Conservation (phyloP, 106 monocot species). For the Dioscorea zingiberensis region DNA sequence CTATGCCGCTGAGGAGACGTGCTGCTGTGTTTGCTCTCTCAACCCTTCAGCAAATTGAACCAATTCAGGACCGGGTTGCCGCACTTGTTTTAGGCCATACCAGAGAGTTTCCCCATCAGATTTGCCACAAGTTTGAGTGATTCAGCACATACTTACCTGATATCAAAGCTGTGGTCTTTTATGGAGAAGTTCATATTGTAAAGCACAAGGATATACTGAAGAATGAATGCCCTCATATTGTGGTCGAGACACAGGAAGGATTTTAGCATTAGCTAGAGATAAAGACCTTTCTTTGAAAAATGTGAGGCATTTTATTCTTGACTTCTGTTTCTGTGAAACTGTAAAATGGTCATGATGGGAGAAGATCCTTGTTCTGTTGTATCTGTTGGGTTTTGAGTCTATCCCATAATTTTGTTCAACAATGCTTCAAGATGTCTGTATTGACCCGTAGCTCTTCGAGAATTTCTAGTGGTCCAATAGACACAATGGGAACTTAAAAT, state of each 20-base stretch:
- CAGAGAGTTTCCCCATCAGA: conserved; percentile 79
- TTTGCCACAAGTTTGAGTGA: conserved; percentile 96
- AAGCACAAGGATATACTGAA: conserved; percentile 89
- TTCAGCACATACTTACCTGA: conserved; percentile 92
- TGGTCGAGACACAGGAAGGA: conserved; percentile 96
- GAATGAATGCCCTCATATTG: conserved; percentile 98
- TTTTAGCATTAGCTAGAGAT: conserved; percentile 84
- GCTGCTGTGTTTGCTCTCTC: conserved; percentile 98
- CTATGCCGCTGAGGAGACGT: too few relatives aligned
- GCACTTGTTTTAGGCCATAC: conserved; percentile 95
- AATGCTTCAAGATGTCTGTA: too few relatives aligned
- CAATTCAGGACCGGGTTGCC: conserved; percentile 87
- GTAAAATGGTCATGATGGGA: too few relatives aligned
- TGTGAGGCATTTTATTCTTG: conserved; percentile 98
- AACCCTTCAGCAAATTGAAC: conserved; percentile 93
- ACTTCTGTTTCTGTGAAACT: too few relatives aligned
- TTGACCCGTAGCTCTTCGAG: too few relatives aligned
- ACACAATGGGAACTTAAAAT: too few relatives aligned
- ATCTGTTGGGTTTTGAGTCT: too few relatives aligned
- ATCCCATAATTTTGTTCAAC: too few relatives aligned
- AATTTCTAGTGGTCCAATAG: too few relatives aligned
- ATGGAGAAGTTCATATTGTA: conserved; percentile 86
- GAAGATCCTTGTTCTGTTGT: too few relatives aligned
- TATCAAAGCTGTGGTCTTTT: conserved; percentile 90
- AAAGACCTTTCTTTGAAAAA: conserved; percentile 92